Evolutionary conservation across 2,329 filamentous ascomycete species (phyloP), one percentile per base, ranked within the genome.

Genomic region (Fusarium pseudocircinatum): DNA sequence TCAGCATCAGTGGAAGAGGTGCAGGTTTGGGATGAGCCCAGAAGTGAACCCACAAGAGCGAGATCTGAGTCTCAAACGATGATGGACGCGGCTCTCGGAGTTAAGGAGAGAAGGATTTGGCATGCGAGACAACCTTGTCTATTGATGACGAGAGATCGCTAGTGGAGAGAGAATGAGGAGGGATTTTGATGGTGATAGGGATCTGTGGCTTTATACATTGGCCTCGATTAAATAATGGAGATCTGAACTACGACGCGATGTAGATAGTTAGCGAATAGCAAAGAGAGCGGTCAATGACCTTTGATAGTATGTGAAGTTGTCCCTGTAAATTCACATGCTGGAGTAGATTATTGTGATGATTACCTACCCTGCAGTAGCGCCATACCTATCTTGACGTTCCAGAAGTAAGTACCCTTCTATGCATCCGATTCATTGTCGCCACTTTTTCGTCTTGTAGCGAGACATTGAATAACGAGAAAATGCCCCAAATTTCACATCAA

Each of bases 1-100:
- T 90, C 89, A 30, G 94, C 92, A 10, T 92, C 89, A 18, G 90
- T 97, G 1, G 95, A 98, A 82, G 95, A 98, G 84, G 90, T 93
- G 7, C 87, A 87, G 68, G 78, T 93, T 13, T 87, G 83, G 83
- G 79, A 80, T 26, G 80, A 81, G 43, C 77, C 79, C 75, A 68
- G 79, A 79, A 40, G 59, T 34, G 70, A 78, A 39, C 66, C 75
- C 43, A 75, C 79, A 15, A 81, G 85, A 67, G 81, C 81, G 54
- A 80, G 87, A 69, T 87, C 86, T 5, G 86, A 89, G 77, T 91
- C 88, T 11, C 84, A 89, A 77, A 85, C 83, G 57, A 85, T 90
- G 81, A 83, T 89, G 83, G 89, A 91, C 77, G 85, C 88, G 5
- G 83, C 89, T 70, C 80, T 92, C 30, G 90, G 89, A 4, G 84